Evolutionary conservation across 495 filamentous ascomycete species (phyloP).

Genomic region (Halenospora varia): DNA sequence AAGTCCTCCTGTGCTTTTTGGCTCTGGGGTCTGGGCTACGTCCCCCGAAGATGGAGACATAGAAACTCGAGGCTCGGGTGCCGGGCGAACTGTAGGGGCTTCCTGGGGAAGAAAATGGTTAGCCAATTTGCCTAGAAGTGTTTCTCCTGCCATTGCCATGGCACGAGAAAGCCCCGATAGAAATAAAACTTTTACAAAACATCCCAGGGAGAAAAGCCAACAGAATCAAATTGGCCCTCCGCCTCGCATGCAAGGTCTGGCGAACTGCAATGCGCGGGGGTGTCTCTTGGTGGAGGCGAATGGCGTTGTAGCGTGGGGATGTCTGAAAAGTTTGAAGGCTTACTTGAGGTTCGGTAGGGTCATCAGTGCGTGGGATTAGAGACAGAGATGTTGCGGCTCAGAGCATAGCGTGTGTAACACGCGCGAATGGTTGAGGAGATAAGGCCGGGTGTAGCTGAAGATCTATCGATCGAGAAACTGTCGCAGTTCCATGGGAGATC

Average conservation of each 20-base stretch:
- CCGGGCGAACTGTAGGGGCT: slow-evolving; percentile 1
- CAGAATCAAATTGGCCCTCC: no score
- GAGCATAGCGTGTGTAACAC: not conserved
- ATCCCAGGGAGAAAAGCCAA: not conserved
- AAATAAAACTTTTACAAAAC: no score
- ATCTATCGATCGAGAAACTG: not conserved
- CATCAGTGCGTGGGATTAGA: not conserved
- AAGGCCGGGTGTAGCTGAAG: not conserved
- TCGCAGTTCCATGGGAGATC: not conserved
- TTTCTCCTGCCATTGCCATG: not conserved
- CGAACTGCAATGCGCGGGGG: not conserved
- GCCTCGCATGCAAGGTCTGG: not conserved
- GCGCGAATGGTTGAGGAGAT: not conserved
- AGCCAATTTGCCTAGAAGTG: not conserved
- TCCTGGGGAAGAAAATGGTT: not conserved
- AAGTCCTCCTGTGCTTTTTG: slow-evolving; percentile 42
- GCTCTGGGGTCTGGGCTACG: slow-evolving; percentile 45
- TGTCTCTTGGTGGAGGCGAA: not conserved
- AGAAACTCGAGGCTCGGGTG: slow-evolving; percentile 16
- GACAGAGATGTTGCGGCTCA: not conserved
- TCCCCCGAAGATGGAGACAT: slow-evolving; percentile 57
- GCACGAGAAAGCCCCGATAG: no score
- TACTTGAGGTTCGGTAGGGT: not conserved
- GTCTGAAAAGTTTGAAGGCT: not conserved
- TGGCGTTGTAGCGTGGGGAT: not conserved